phyloP scores from a whole-genome alignment of 2,329 filamentous ascomycete species.

The Hypoxylon sp. region DNA sequence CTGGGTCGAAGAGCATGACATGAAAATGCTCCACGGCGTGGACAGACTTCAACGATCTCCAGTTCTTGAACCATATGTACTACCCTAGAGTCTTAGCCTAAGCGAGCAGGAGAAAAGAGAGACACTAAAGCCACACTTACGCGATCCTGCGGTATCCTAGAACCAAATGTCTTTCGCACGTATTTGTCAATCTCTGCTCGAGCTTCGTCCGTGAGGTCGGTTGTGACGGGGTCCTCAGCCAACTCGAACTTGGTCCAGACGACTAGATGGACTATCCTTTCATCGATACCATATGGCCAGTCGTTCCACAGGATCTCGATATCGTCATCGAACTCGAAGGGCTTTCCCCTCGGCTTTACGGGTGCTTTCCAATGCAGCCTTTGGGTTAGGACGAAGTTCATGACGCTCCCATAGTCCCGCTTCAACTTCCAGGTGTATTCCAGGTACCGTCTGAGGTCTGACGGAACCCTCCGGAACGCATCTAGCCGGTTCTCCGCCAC shows the following conservation, averaged over 20 bases:
- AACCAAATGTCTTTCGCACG: conserved; percentile 76
- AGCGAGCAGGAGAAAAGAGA: not conserved
- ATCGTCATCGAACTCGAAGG: conserved; percentile 68
- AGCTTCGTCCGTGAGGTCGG: conserved; percentile 76
- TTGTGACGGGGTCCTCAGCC: conserved; percentile 75
- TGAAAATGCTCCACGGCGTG: conserved; percentile 94
- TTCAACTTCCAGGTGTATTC: conserved; percentile 76
- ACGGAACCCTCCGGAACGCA: conserved; percentile 82
- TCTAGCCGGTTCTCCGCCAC: conserved; percentile 78
- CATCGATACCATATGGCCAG: conserved; percentile 92
- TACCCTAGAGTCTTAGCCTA: conserved; percentile 41
- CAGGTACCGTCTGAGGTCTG: conserved; percentile 83
- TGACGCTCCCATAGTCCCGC: conserved; percentile 79
- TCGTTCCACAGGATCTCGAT: conserved; percentile 87
- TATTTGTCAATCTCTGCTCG: conserved; percentile 78
- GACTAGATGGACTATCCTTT: conserved; percentile 84
- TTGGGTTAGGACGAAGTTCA: conserved; percentile 80
- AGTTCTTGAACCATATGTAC: conserved; percentile 89
- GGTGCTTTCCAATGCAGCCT: conserved; percentile 77
- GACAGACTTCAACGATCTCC: conserved; percentile 86
- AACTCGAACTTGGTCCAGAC: conserved; percentile 94
- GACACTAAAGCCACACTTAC: conserved; percentile 59
- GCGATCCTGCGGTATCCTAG: conserved; percentile 64
- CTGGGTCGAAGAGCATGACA: conserved; percentile 87
- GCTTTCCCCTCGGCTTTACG: conserved; percentile 54